These are phyloP conservation scores for Cladosporium phlei DNA, from an alignment of 2,329 filamentous ascomycete species.

Conservation along the genomic window DNA sequence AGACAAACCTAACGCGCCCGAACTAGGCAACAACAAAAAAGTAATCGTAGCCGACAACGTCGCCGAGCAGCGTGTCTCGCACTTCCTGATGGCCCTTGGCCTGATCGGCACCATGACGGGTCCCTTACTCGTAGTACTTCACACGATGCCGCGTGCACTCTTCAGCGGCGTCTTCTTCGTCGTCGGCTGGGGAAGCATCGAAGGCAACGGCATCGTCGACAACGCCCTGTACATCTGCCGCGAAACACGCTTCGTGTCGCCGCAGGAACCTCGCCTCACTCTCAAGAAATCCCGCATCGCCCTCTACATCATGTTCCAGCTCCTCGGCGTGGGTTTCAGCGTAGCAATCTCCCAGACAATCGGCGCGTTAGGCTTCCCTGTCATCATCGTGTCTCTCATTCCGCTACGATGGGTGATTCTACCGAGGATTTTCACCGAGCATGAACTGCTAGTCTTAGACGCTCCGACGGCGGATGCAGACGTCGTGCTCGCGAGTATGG, in stretches of 20 bases:
- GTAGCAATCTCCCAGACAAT: slow-evolving; percentile 58
- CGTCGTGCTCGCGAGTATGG: slow-evolving; percentile 51
- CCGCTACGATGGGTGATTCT: slow-evolving; percentile 49
- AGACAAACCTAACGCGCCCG: slow-evolving; percentile 29
- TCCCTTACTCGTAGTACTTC: slow-evolving; percentile 49
- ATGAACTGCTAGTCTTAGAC: slow-evolving; percentile 50
- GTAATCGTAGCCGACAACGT: slow-evolving; percentile 44
- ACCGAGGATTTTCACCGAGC: slow-evolving; percentile 46
- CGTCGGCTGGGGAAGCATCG: slow-evolving; percentile 50
- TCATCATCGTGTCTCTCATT: slow-evolving; percentile 54
- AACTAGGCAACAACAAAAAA: slow-evolving; percentile 41
- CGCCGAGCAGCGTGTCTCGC: slow-evolving; percentile 53
- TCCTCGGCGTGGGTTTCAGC: slow-evolving; percentile 48
- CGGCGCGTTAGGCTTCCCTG: slow-evolving; percentile 56
- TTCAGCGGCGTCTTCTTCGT: slow-evolving; percentile 57
- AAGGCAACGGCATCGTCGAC: slow-evolving; percentile 50
- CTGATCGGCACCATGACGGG: slow-evolving; percentile 55
- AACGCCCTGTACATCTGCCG: slow-evolving; percentile 48
- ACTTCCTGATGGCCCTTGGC: slow-evolving; percentile 52
- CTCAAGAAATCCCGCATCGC: slow-evolving; percentile 44
- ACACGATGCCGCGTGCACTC: slow-evolving; percentile 51
- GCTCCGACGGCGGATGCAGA: slow-evolving; percentile 50
- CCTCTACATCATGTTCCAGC: slow-evolving; percentile 49
- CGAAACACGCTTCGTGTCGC: slow-evolving; percentile 46
- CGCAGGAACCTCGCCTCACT: slow-evolving; percentile 43